Percentiles rank a stretch among this genome's conserved stretches.
phyloP scores from a whole-genome alignment of 495 filamentous ascomycete genomes.

The Podospora didyma region DNA sequence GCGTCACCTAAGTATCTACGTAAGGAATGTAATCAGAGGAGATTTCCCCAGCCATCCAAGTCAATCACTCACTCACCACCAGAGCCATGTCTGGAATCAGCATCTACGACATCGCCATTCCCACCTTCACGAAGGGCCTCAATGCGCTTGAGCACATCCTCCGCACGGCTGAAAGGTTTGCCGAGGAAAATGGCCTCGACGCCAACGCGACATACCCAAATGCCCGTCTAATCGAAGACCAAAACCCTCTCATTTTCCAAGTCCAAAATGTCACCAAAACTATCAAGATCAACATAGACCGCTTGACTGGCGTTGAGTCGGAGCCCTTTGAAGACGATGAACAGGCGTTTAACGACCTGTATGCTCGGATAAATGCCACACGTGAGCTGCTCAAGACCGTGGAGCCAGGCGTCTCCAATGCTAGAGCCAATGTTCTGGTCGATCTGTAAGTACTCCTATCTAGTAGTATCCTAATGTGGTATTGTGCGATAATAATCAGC shows the following conservation, averaged over 20 bases:
- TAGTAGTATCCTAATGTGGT: too few species aligned
- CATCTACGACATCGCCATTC: constrained; percentile 24
- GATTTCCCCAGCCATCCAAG: too few species aligned
- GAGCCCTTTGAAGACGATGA: constrained; percentile 33
- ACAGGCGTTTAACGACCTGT: constrained; percentile 37
- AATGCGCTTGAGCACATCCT: constrained; percentile 20
- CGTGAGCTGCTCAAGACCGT: constrained; percentile 28
- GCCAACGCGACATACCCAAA: constrained; percentile 8
- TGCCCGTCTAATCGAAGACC: constrained; percentile 37
- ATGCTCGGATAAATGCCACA: constrained; percentile 36
- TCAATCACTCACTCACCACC: too few species aligned
- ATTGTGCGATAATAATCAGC: too few species aligned
- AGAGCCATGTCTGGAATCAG: not conserved
- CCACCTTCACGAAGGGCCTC: constrained; percentile 15
- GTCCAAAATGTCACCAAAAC: constrained; percentile 32
- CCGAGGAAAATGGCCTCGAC: not conserved
- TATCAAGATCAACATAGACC: constrained; percentile 35
- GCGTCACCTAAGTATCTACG: too few species aligned
- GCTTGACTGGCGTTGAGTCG: constrained; percentile 30
- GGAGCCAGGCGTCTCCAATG: constrained; percentile 6
- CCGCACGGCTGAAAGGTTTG: not conserved
- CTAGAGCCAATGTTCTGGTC: not conserved
- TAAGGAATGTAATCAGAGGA: too few species aligned
- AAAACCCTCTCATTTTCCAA: constrained; percentile 47
- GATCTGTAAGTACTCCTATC: not conserved